A percentile compares a stretch with the other conserved stretches of the same genome.
phyloP scores from a whole-genome alignment of 768 basidiomycete species.

The Nevesoporus exiguus region DNA sequence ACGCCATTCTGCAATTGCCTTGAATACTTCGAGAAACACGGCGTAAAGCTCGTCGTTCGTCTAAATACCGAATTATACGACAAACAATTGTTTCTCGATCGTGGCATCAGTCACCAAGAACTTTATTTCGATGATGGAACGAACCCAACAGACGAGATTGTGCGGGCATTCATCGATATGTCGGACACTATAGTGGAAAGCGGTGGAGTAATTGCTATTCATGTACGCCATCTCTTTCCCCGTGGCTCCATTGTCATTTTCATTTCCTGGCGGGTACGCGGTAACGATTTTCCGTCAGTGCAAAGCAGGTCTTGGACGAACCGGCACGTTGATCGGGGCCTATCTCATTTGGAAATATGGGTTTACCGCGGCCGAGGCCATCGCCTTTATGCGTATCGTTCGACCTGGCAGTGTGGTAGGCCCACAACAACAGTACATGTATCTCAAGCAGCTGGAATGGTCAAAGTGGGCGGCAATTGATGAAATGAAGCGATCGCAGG shows the following conservation, averaged over 20 bases:
- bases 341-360: slow-evolving; percentile 99
- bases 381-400: slow-evolving; percentile 97
- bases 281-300: slow-evolving; percentile 50
- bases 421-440: slow-evolving; percentile 92
- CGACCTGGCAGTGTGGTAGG: slow-evolving; percentile 93
- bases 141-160: slow-evolving; percentile 94
- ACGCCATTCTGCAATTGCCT: slow-evolving; percentile 86
- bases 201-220: slow-evolving; percentile 84
- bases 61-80: slow-evolving; percentile 94
- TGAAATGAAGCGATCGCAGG: slow-evolving; percentile 53
- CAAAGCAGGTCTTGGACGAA: slow-evolving; percentile 94
- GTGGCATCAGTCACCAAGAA: slow-evolving; percentile 85
- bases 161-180: slow-evolving; percentile 84
- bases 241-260: slow-evolving; percentile 9
- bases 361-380: slow-evolving; percentile 93
- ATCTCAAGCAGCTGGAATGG: slow-evolving; percentile 93
- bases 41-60: slow-evolving; percentile 88
- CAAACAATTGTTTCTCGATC: slow-evolving; percentile 71
- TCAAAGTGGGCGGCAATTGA: slow-evolving; percentile 89
- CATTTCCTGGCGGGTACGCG: slow-evolving; percentile 12
- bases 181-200: slow-evolving; percentile 73
- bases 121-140: slow-evolving; percentile 98
- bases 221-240: slow-evolving; percentile 49
- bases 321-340: slow-evolving; percentile 95
- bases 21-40: slow-evolving; percentile 85